These are phyloP conservation scores for Nannizziopsis barbatae DNA, from an alignment of 2,329 filamentous ascomycete genomes.

Conservation along the genomic window DNA sequence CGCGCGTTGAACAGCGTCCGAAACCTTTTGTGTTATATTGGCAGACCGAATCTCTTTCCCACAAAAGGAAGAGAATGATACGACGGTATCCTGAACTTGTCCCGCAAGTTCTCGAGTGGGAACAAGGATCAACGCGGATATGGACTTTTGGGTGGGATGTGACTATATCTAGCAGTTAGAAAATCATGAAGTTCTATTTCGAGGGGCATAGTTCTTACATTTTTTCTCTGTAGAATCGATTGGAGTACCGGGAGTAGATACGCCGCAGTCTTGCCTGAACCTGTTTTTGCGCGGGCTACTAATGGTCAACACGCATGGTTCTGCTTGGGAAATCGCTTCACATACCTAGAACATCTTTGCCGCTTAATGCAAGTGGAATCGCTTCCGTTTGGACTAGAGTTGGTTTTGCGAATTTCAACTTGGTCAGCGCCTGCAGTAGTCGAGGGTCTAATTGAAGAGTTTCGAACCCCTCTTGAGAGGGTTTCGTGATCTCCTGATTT, in stretches of 20 bases:
- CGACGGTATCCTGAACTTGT: slow-evolving; percentile 71
- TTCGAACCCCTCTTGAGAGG: slow-evolving; percentile 50
- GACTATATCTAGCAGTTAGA: slow-evolving; percentile 56
- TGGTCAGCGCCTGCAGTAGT: slow-evolving; percentile 72
- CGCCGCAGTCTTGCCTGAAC: slow-evolving; percentile 94
- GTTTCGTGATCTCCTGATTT: slow-evolving; percentile 19
- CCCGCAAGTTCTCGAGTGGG: slow-evolving; percentile 90
- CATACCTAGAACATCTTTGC: slow-evolving; percentile 66
- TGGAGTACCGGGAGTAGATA: slow-evolving; percentile 86
- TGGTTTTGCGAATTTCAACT: slow-evolving; percentile 72
- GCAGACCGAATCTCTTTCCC: slow-evolving; percentile 69
- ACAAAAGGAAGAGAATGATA: slow-evolving; percentile 69
- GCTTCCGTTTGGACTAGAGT: slow-evolving; percentile 81
- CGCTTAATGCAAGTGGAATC: slow-evolving; percentile 76
- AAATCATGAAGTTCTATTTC: not conserved
- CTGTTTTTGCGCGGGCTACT: slow-evolving; percentile 79
- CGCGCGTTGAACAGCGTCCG: slow-evolving; percentile 76
- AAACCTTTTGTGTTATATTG: slow-evolving; percentile 83
- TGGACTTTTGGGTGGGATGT: slow-evolving; percentile 37
- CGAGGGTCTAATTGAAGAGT: slow-evolving; percentile 72
- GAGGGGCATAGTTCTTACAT: slow-evolving; percentile 35
- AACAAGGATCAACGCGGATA: slow-evolving; percentile 75
- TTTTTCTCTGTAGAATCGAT: slow-evolving; percentile 67
- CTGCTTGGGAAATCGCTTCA: not conserved
- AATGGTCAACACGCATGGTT: not conserved